Conservation (phyloP, 2,329 filamentous ascomycete genomes). For the Aspergillus amoenus region DNA sequence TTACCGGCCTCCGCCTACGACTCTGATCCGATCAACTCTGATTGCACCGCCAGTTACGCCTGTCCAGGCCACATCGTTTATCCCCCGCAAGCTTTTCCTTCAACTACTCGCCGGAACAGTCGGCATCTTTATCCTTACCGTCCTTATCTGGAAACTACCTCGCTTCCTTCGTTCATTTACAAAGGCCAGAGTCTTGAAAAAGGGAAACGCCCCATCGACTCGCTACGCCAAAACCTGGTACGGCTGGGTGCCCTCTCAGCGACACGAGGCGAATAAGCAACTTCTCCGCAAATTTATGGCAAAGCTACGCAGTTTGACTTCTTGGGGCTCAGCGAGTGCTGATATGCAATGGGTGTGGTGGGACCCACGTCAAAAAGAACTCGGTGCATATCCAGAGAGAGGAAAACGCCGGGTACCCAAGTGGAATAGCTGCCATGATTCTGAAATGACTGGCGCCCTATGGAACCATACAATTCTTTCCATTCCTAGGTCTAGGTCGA, state of each 20-base stretch:
- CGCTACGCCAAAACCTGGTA: slow-evolving; percentile 45
- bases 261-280: slow-evolving; percentile 30
- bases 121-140: slow-evolving; percentile 37
- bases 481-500: slow-evolving; percentile 7
- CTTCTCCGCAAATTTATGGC: slow-evolving; percentile 20
- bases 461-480: slow-evolving; percentile 23
- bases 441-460: slow-evolving; percentile 24
- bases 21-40: slow-evolving; percentile 26
- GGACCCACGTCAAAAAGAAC: slow-evolving; percentile 34
- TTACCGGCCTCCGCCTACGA: slow-evolving; percentile 26
- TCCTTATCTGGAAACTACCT: slow-evolving; percentile 42
- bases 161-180: slow-evolving; percentile 38
- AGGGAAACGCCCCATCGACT: slow-evolving; percentile 29
- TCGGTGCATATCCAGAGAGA: slow-evolving; percentile 20
- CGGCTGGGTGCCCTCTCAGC: slow-evolving; percentile 39
- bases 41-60: slow-evolving; percentile 21
- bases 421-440: slow-evolving; percentile 28
- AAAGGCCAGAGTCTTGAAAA: slow-evolving; percentile 30
- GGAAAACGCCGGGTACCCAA: slow-evolving; percentile 25
- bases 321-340: slow-evolving; percentile 35
- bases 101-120: slow-evolving; percentile 38
- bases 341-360: slow-evolving; percentile 44
- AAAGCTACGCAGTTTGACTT: slow-evolving; percentile 25
- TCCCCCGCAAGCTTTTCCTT: slow-evolving; percentile 31
- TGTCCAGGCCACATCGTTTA: slow-evolving; percentile 24